phyloP scores from a whole-genome alignment of 441 rosid species.

The Codiaeum variegatum region DNA sequence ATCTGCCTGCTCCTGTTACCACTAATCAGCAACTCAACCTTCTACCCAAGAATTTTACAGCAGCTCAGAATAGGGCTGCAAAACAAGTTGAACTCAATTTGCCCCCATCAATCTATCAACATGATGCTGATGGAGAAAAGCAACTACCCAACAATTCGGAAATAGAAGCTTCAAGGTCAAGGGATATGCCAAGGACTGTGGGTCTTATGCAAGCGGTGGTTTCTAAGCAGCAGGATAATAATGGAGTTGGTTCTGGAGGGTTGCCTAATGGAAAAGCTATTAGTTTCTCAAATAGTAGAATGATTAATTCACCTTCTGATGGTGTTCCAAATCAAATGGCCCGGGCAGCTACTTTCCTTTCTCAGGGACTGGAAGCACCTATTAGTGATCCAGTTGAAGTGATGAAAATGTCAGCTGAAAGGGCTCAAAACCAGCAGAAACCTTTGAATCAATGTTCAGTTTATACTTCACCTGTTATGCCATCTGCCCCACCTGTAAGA shows the following conservation, averaged over 20 bases:
- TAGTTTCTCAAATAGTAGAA: constrained; percentile 32
- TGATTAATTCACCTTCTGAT: constrained; percentile 40
- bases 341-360: constrained; percentile 32
- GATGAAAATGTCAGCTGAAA: constrained; percentile 54
- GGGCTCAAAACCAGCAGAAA: constrained; percentile 51
- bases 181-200: constrained; percentile 39
- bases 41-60: constrained; percentile 31
- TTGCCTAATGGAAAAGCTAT: constrained; percentile 49
- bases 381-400: constrained; percentile 61
- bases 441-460: constrained; percentile 33
- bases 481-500: constrained; percentile 41
- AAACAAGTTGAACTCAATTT: constrained; percentile 76
- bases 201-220: constrained; percentile 35
- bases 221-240: constrained; percentile 40
- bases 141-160: constrained; percentile 45
- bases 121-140: constrained; percentile 40
- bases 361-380: constrained; percentile 42
- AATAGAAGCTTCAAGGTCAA: constrained; percentile 29
- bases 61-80: constrained; percentile 40
- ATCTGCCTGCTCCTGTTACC: constrained; percentile 41
- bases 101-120: constrained; percentile 52
- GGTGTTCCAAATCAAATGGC: constrained; percentile 44
- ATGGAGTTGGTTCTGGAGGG: constrained; percentile 36
- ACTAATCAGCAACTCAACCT: constrained; percentile 39
- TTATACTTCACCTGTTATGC: constrained; percentile 25